Percentiles rank a stretch among this genome's conserved stretches.
Conservation (phyloP, 139 green algal genomes). For the Chlamydomonas incerta region DNA sequence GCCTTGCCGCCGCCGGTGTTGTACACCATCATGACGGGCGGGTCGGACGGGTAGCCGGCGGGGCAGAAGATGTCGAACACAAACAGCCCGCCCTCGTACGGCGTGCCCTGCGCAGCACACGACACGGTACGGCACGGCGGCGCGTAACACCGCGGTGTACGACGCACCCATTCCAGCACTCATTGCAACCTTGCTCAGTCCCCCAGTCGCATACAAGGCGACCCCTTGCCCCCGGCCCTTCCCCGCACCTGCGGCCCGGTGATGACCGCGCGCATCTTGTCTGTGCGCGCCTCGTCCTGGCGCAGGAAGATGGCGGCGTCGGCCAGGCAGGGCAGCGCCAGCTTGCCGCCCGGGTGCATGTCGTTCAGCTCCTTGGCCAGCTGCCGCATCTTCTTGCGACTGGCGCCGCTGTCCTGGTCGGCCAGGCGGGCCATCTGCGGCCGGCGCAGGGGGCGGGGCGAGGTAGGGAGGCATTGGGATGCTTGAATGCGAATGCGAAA, state of each 20-base stretch:
- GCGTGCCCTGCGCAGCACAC: conserved; percentile 79
- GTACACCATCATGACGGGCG: conserved; percentile 79
- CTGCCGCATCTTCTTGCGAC: conserved; percentile 69
- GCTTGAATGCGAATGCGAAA: too few species aligned
- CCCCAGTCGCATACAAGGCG: not conserved
- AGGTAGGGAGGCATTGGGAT: too few species aligned
- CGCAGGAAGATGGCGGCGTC: conserved; percentile 76
- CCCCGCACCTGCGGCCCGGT: conserved; percentile 23
- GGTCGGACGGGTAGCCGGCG: conserved; percentile 78
- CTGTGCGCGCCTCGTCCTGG: conserved; percentile 68
- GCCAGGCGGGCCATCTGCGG: conserved; percentile 29
- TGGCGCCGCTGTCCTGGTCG: conserved; percentile 34
- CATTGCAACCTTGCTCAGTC: too few species aligned
- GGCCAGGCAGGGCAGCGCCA: conserved; percentile 66
- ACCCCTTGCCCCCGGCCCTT: not conserved
- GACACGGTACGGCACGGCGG: too few species aligned
- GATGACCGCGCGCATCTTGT: conserved; percentile 69
- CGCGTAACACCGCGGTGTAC: too few species aligned
- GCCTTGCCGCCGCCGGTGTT: conserved; percentile 69
- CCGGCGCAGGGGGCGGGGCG: too few species aligned
- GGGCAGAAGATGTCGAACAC: conserved; percentile 90
- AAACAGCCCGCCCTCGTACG: conserved; percentile 84
- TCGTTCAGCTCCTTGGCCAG: conserved; percentile 73
- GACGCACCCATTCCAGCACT: not conserved
- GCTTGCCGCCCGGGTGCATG: conserved; percentile 56